These are phyloP conservation scores for Sanghuangporus baumii DNA, from an alignment of 1,284 basidiomycete species.

Conservation along the genomic window DNA sequence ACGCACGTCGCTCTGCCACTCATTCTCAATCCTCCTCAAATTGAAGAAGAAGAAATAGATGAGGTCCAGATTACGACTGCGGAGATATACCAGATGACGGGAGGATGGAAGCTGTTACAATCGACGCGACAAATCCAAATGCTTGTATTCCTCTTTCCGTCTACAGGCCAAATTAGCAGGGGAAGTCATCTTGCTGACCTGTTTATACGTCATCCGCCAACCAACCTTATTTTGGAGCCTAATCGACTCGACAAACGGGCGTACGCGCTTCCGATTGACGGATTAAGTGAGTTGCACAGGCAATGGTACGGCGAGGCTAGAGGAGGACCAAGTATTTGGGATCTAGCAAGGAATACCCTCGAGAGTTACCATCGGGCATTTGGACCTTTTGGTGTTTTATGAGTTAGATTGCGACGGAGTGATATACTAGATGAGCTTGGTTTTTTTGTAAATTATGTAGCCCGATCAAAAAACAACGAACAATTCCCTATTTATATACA, in stretches of 20 bases:
- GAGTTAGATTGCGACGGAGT: not conserved
- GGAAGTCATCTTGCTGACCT: not conserved
- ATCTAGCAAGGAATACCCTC: not conserved
- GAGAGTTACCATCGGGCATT: not conserved
- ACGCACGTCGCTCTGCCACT: conserved; percentile 4
- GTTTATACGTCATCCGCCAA: not conserved
- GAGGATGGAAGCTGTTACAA: not conserved
- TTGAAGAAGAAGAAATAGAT: not conserved
- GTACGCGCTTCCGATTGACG: not conserved
- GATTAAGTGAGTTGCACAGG: not conserved
- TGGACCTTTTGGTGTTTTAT: not conserved
- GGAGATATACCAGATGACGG: not conserved
- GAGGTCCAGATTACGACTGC: not conserved
- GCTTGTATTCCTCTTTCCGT: conserved; percentile 1
- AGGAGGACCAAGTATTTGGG: conserved; percentile 6
- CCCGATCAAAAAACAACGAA: not conserved
- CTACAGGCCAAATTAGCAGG: not conserved
- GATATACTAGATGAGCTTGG: not conserved
- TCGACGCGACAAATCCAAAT: conserved; percentile 2
- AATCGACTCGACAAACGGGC: conserved; percentile 3
- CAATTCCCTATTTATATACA: not conserved
- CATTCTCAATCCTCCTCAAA: not conserved
- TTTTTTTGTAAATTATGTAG: not conserved
- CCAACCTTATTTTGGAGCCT: not conserved
- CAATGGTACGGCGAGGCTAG: not conserved